Evolutionary conservation across 352 stramenopile genomes (phyloP).

Genomic region (Globisporangium irregulare): DNA sequence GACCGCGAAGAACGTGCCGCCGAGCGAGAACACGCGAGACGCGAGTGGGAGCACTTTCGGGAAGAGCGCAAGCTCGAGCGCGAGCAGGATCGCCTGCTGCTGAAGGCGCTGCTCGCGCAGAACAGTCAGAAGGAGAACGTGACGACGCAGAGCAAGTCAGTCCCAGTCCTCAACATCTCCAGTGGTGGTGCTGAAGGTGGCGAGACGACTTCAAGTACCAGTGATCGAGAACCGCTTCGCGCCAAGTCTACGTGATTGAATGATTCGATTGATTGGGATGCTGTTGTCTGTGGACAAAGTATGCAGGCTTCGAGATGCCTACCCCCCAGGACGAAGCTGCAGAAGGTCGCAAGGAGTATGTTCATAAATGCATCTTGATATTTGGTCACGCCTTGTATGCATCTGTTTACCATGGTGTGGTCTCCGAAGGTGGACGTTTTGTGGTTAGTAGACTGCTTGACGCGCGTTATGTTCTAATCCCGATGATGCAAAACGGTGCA

Average conservation of each 20-base stretch:
- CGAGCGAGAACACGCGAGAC: constrained; percentile 7
- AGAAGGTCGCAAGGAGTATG: background rate
- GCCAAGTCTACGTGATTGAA: background rate
- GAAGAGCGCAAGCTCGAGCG: constrained; percentile 14
- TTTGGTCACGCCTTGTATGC: background rate
- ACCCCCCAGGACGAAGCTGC: no score
- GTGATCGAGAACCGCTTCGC: background rate
- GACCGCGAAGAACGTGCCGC: constrained; percentile 11
- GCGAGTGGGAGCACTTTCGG: constrained; percentile 10
- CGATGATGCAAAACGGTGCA: background rate
- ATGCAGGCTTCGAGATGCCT: background rate
- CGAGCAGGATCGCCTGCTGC: constrained; percentile 9
- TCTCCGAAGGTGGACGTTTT: background rate
- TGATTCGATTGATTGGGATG: background rate
- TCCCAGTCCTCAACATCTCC: background rate
- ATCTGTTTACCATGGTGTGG: background rate
- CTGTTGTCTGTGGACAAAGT: background rate
- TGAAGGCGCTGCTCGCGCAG: constrained; percentile 9
- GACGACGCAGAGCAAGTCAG: background rate
- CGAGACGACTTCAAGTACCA: background rate
- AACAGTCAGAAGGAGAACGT: constrained; percentile 3
- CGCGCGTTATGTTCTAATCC: background rate
- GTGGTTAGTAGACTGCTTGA: background rate
- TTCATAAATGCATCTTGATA: background rate
- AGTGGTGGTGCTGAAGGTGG: background rate